Evolutionary conservation across 176 grass and related monocot species (phyloP).

Genomic region (Triticum dicoccoides): DNA sequence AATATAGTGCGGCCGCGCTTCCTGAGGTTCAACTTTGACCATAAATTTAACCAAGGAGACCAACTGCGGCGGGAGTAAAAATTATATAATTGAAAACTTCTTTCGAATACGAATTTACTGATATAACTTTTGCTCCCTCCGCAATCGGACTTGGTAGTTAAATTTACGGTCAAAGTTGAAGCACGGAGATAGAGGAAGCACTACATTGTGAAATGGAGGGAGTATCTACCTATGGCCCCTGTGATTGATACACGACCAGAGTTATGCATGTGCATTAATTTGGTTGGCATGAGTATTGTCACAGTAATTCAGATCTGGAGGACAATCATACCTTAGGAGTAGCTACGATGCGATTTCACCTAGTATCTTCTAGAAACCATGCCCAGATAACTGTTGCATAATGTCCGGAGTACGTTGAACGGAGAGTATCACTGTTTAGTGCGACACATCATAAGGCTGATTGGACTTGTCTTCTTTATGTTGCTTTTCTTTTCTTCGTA

Average conservation of each 20-base stretch:
- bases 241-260: not conserved
- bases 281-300: not conserved
- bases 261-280: not conserved
- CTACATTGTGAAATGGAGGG: too few species aligned
- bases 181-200: too few species aligned
- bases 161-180: too few species aligned
- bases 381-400: not conserved
- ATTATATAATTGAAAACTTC: too few species aligned
- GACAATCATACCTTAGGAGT: not conserved
- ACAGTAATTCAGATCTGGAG: conserved; percentile 1
- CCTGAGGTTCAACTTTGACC: too few species aligned
- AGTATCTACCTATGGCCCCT: not conserved
- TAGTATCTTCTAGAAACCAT: not conserved
- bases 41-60: too few species aligned
- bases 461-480: not conserved
- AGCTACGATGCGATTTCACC: not conserved
- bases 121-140: too few species aligned
- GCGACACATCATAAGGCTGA: not conserved
- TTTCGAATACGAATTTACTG: too few species aligned
- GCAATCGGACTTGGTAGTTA: too few species aligned
- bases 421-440: not conserved
- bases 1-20: too few species aligned
- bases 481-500: not conserved
- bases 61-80: too few species aligned
- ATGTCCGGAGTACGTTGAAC: not conserved